Percentiles rank a stretch among this genome's conserved stretches.
Conservation (phyloP, 2,329 filamentous ascomycete species). For the Stenocarpella maydis region DNA sequence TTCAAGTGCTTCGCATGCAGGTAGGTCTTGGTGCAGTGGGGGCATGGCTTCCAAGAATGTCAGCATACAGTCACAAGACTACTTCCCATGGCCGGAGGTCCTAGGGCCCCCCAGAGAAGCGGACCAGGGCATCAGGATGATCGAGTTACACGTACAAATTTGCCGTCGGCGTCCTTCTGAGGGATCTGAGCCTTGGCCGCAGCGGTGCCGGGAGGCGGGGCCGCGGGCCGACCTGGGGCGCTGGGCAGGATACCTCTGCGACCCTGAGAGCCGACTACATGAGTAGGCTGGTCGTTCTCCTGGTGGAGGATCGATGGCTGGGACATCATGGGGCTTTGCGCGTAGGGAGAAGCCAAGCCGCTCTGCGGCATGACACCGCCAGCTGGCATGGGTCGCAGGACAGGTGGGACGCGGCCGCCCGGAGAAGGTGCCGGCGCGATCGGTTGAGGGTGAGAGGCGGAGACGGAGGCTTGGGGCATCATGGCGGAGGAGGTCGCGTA, state of each 20-base stretch:
- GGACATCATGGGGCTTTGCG: slow-evolving; percentile 63
- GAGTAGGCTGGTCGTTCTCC: slow-evolving; percentile 75
- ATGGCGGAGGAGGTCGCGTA: slow-evolving; percentile 67
- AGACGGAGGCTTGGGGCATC: slow-evolving; percentile 72
- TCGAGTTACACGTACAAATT: slow-evolving; percentile 62
- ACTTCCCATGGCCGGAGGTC: too few relatives aligned
- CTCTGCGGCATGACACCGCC: slow-evolving; percentile 69
- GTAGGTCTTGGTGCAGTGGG: slow-evolving; percentile 98
- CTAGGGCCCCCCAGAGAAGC: too few relatives aligned
- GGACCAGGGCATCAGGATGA: background rate
- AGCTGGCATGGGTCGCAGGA: slow-evolving; percentile 75
- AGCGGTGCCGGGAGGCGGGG: slow-evolving; percentile 73
- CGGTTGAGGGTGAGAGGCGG: slow-evolving; percentile 76
- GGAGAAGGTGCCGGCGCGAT: slow-evolving; percentile 75
- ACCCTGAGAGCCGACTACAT: slow-evolving; percentile 95
- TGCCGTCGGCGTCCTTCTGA: slow-evolving; percentile 95
- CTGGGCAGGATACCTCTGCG: slow-evolving; percentile 91
- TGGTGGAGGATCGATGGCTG: slow-evolving; percentile 60
- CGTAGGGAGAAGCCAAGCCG: slow-evolving; percentile 67
- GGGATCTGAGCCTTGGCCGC: slow-evolving; percentile 84
- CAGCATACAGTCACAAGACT: background rate
- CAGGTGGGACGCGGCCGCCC: slow-evolving; percentile 64
- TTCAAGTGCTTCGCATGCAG: slow-evolving; percentile 97
- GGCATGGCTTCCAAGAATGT: slow-evolving; percentile 69
- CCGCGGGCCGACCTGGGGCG: slow-evolving; percentile 83